Conservation (phyloP, 495 filamentous ascomycete species). For the Delitschia confertaspora region DNA sequence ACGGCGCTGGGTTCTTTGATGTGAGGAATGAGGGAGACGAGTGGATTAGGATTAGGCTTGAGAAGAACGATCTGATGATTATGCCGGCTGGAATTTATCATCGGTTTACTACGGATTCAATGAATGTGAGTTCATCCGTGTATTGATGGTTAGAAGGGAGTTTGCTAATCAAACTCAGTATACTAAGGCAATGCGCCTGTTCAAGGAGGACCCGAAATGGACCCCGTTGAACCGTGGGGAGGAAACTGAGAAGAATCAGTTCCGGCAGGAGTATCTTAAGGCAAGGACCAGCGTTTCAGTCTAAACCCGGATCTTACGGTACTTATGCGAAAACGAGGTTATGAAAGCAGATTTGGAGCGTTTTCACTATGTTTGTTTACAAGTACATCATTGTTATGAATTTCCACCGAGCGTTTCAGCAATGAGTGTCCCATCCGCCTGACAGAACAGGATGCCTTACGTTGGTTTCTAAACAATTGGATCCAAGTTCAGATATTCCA, state of each 20-base stretch:
- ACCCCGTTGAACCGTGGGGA: conserved; percentile 77
- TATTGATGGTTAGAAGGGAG: conserved; percentile 4
- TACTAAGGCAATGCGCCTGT: conserved; percentile 90
- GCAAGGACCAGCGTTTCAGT: conserved; percentile 19
- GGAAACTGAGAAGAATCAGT: conserved; percentile 69
- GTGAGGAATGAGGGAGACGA: conserved; percentile 65
- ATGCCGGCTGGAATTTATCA: conserved; percentile 96
- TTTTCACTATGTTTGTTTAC: too few species aligned
- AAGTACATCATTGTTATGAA: too few species aligned
- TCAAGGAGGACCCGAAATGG: conserved; percentile 99
- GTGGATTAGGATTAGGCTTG: conserved; percentile 78
- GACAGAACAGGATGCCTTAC: too few species aligned
- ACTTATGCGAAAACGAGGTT: too few species aligned
- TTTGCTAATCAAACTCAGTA: conserved; percentile 50
- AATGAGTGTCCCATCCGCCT: too few species aligned
- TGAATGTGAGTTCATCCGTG: conserved; percentile 58
- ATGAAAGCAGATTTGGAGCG: too few species aligned
- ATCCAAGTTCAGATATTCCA: too few species aligned
- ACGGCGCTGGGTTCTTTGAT: conserved; percentile 88
- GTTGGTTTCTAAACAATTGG: too few species aligned
- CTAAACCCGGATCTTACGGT: neutral
- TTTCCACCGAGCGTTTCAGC: too few species aligned
- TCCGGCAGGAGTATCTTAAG: conserved; percentile 66
- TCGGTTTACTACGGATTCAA: conserved; percentile 85
- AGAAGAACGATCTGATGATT: conserved; percentile 69